These are phyloP conservation scores for Ilyonectria sp. DNA, from an alignment of 2,329 filamentous ascomycete species.

Conservation along the genomic window DNA sequence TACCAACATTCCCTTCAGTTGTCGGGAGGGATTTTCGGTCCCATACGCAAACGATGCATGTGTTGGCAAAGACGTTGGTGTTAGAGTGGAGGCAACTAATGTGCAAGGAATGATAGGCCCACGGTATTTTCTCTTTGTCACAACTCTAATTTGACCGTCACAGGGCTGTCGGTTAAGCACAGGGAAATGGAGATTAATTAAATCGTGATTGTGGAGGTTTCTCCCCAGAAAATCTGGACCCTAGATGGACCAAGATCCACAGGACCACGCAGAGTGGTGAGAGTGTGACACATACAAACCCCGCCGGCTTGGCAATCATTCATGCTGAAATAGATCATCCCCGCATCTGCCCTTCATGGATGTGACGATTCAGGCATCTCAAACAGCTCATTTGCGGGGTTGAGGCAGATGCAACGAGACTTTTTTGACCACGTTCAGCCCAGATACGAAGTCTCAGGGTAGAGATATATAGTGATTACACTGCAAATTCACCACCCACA, in stretches of 20 bases:
- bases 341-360: neutral
- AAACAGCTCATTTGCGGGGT: neutral
- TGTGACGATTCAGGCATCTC: neutral
- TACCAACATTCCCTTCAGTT: no score
- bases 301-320: neutral
- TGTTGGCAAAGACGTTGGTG: no score
- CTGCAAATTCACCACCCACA: neutral
- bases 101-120: no score
- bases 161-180: neutral
- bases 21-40: neutral
- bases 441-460: neutral
- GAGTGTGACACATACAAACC: slow-evolving; percentile 23
- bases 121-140: neutral
- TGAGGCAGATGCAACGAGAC: neutral
- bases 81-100: no score
- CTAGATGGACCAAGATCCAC: slow-evolving; percentile 6
- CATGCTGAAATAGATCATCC: neutral
- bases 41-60: no score
- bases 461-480: neutral
- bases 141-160: neutral
- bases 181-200: neutral
- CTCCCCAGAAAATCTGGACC: slow-evolving; percentile 1
- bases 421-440: neutral
- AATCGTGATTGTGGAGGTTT: neutral
- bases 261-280: neutral